These are phyloP conservation scores for Colletotrichum ledebouriae DNA, from an alignment of 2,329 filamentous ascomycete species.

Conservation along the genomic window DNA sequence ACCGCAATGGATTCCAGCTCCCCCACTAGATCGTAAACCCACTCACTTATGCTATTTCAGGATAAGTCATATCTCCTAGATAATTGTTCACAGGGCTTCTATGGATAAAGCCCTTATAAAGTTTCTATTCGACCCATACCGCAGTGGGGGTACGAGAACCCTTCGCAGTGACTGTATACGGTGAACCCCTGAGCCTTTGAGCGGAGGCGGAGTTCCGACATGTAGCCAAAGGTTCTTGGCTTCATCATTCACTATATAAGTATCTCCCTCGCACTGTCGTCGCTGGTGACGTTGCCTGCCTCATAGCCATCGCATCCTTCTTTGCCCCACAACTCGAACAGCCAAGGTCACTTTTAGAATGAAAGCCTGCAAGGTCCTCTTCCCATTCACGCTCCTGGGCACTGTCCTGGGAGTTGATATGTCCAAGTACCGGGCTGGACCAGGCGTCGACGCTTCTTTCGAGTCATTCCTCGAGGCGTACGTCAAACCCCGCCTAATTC, in stretches of 20 bases:
- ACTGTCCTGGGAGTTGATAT: constrained; percentile 25
- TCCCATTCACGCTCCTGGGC: constrained; percentile 19
- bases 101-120: too few relatives aligned
- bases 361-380: constrained; percentile 17
- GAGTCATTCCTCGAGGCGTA: constrained; percentile 30
- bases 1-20: too few relatives aligned
- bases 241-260: neutral
- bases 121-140: too few relatives aligned
- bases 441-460: constrained; percentile 21
- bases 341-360: neutral
- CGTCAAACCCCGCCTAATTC: neutral
- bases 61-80: too few relatives aligned
- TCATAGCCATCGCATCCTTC: neutral
- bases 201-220: too few relatives aligned
- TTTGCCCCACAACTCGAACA: neutral
- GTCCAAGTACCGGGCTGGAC: constrained; percentile 9
- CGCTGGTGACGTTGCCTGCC: neutral
- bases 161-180: too few relatives aligned
- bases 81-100: too few relatives aligned
- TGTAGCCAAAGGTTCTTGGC: constrained; percentile 3
- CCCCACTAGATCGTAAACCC: too few relatives aligned
- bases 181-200: too few relatives aligned
- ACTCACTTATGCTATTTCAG: too few relatives aligned
- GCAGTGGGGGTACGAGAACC: too few relatives aligned
- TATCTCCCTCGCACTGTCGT: neutral